These are phyloP conservation scores for Saccharomycopsis crataegensis DNA, from an alignment of 1,139 yeast genomes.

Conservation along the genomic window DNA sequence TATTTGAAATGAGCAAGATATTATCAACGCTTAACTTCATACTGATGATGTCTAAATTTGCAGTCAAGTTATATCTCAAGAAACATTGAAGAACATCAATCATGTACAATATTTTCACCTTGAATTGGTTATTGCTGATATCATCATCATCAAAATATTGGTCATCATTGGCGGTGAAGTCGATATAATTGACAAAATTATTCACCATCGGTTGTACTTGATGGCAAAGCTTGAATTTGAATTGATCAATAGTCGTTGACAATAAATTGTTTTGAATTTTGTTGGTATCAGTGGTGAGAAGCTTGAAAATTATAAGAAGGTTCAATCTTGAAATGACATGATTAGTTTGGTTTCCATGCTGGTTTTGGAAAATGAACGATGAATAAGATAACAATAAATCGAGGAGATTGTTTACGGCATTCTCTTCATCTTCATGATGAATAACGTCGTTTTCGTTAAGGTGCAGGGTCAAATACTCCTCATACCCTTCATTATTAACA, in stretches of 20 bases:
- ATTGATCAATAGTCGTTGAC: slow-evolving; percentile 14
- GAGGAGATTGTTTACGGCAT: not conserved
- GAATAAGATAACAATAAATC: slow-evolving; percentile 15
- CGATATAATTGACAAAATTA: slow-evolving; percentile 3
- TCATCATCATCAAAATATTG: slow-evolving; percentile 13
- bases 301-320: slow-evolving; percentile 9
- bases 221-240: slow-evolving; percentile 17
- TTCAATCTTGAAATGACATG: slow-evolving; percentile 16
- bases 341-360: slow-evolving; percentile 12
- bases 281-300: not conserved
- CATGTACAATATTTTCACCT: slow-evolving; percentile 12
- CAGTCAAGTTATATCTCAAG: slow-evolving; percentile 17
- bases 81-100: slow-evolving; percentile 17
- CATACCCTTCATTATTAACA: slow-evolving; percentile 5
- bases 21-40: slow-evolving; percentile 13
- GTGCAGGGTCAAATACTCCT: slow-evolving; percentile 1
- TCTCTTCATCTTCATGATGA: not conserved
- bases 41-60: slow-evolving; percentile 16
- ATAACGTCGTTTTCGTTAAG: not conserved
- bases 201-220: slow-evolving; percentile 16
- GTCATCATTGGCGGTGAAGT: not conserved
- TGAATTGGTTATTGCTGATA: slow-evolving; percentile 8
- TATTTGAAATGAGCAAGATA: slow-evolving; percentile 5
- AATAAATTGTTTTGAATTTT: slow-evolving; percentile 1
- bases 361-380: slow-evolving; percentile 19